Evolutionary conservation across 2,329 filamentous ascomycete species (phyloP), one percentile per base, ranked within the genome.

Genomic region (Paraphoma sp.): DNA sequence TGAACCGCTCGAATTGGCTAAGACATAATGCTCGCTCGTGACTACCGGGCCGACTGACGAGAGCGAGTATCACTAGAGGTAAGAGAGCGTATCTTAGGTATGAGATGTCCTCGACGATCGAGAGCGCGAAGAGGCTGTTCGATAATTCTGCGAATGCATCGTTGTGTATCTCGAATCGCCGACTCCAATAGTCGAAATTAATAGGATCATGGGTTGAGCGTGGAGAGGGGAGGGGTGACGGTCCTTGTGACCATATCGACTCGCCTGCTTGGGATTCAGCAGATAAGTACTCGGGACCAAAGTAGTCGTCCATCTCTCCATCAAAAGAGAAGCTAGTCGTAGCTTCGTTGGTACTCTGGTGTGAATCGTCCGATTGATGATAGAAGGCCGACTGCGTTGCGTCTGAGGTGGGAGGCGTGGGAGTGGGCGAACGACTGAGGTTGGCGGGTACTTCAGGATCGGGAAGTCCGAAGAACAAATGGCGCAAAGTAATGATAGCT

Each of bases 381-480:
- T 51, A 51, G 43, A 31, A 17, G 23, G 41, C 17, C 17, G 46
- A 48, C 41, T 49, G 57, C 10, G 45, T 9, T 10, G 33, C 16
- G 16, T 38, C 23, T 36, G 41, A 44, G 11, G 41, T 41, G 9
- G 45, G 16, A 6, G 53, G 18, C 3, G 57, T 50, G n/a, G 60
- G 49, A 8, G 54, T 57, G 47, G 51, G 49, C 16, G 60, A 56
- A 3, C 29, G 46, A 30, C 55, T 53, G n/a, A 40, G 6, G 10
- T 53, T 50, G 1, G 40, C 47, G 16, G 56, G 36, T 45, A 54
- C 50, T 8, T 43, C 51, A n/a, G 60, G 53, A 16, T 63, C 52
- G 18, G 54, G 57, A 11, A 62, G 44, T 43, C 67, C 65, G 44
- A 70, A 60, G 48, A 57, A 70, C 12, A 67, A 48, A 43, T 68